Percentiles rank a stretch among this genome's conserved stretches.
phyloP scores from a whole-genome alignment of 805 yeast genomes.

The Saccharomycopsis lassenensis region DNA sequence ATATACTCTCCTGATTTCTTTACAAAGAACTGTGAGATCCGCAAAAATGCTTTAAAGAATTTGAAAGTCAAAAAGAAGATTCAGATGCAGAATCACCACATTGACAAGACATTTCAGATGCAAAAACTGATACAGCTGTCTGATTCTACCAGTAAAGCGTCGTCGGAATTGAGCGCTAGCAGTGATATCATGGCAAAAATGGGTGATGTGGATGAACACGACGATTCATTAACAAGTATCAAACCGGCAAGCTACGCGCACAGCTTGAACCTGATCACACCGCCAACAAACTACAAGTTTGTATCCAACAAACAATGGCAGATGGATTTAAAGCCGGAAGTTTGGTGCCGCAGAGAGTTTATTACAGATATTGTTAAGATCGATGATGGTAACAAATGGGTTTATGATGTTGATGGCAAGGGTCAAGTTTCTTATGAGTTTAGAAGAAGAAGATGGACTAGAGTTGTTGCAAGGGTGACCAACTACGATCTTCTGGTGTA shows the following conservation, averaged over 20 bases:
- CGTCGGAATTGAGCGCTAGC: not conserved
- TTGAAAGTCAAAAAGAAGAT: constrained; percentile 9
- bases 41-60: constrained; percentile 7
- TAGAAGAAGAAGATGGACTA: constrained; percentile 61
- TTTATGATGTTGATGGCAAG: constrained; percentile 44
- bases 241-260: not conserved
- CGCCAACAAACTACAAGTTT: constrained; percentile 19
- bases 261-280: constrained; percentile 11
- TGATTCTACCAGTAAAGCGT: not conserved
- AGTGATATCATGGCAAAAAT: not conserved
- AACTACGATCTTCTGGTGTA: constrained; percentile 7
- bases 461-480: constrained; percentile 21
- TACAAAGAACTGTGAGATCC: constrained; percentile 12
- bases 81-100: constrained; percentile 8
- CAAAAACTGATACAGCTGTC: not conserved
- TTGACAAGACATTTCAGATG: not conserved
- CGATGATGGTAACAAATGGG: constrained; percentile 79
- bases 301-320: constrained; percentile 39
- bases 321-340: constrained; percentile 49
- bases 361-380: constrained; percentile 43
- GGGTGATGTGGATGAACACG: not conserved
- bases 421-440: constrained; percentile 25
- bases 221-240: not conserved
- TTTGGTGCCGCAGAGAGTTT: constrained; percentile 49
- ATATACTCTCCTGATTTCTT: constrained; percentile 16